These are phyloP conservation scores for Volutella citrinella DNA, from an alignment of 2,329 filamentous ascomycete genomes.

Conservation along the genomic window DNA sequence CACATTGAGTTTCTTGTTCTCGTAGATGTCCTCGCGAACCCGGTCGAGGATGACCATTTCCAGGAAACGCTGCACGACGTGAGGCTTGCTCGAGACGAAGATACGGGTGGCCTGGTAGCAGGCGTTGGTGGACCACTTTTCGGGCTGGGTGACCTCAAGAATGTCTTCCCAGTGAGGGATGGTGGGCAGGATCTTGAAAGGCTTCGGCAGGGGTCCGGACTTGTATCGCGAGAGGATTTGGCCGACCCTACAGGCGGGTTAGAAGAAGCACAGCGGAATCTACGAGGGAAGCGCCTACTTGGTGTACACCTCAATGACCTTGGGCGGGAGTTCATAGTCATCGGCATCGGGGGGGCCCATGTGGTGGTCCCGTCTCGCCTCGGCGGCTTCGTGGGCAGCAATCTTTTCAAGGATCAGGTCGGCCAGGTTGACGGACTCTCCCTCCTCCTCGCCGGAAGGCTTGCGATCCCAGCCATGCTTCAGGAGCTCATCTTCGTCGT, in stretches of 20 bases:
- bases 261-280: too few species aligned
- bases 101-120: conserved; percentile 88
- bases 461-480: conserved; percentile 59
- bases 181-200: conserved; percentile 93
- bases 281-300: conserved; percentile 61
- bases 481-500: conserved; percentile 68
- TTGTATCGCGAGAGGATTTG: conserved; percentile 89
- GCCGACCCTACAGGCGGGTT: conserved; percentile 76
- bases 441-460: conserved; percentile 43
- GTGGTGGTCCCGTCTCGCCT: conserved; percentile 38
- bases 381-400: conserved; percentile 77
- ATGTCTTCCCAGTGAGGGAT: conserved; percentile 90
- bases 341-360: conserved; percentile 67
- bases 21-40: conserved; percentile 90
- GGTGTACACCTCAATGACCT: conserved; percentile 90
- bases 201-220: conserved; percentile 93
- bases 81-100: conserved; percentile 81
- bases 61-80: conserved; percentile 79
- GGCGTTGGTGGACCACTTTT: conserved; percentile 70
- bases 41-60: conserved; percentile 83
- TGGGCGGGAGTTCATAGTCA: conserved; percentile 80
- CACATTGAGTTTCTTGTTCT: conserved; percentile 92
- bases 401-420: conserved; percentile 95
- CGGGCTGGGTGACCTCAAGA: conserved; percentile 77
- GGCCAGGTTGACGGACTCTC: conserved; percentile 72